Conservation (phyloP, 306 rosid genomes). For the Quercus alba region DNA sequence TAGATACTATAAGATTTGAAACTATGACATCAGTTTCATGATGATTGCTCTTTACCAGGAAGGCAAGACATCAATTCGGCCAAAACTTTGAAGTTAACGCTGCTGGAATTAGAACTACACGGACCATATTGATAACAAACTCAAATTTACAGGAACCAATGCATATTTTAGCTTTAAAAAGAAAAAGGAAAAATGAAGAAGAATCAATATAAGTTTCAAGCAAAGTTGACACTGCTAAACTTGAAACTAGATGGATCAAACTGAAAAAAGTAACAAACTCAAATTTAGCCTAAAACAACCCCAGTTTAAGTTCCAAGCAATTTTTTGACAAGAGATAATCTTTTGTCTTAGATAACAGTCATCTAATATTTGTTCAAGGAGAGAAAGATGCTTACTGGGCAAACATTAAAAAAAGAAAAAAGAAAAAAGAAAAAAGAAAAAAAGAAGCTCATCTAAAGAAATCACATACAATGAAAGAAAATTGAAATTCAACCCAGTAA, state of each 20-base stretch:
- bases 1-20: too few species aligned
- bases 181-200: too few species aligned
- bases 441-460: neutral
- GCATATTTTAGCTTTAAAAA: too few species aligned
- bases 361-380: neutral
- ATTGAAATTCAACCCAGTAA: neutral
- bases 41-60: too few species aligned
- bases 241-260: neutral
- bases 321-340: neutral
- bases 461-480: neutral
- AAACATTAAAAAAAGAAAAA: too few species aligned
- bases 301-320: neutral
- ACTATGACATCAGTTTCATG: too few species aligned
- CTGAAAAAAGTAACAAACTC: neutral
- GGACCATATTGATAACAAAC: too few species aligned
- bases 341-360: neutral
- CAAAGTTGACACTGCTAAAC: neutral
- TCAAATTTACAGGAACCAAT: too few species aligned
- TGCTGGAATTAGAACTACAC: too few species aligned
- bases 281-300: neutral
- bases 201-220: too few species aligned
- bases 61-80: too few species aligned
- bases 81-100: neutral
- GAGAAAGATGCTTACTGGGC: neutral
- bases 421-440: too few species aligned